Evolutionary conservation across 305 asterid species (phyloP).

Genomic region (Salvia sclarea): DNA sequence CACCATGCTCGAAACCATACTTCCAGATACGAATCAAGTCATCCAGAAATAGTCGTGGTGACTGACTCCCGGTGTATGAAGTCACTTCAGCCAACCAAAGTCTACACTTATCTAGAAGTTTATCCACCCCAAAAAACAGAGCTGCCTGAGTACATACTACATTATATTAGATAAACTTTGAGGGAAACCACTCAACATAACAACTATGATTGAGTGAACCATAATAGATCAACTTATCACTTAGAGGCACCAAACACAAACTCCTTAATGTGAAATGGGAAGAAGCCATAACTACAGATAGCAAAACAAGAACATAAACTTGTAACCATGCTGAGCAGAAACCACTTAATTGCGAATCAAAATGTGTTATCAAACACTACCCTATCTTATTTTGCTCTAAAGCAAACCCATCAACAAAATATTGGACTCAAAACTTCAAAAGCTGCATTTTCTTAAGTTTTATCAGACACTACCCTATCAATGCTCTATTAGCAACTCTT

Average conservation of each 20-base stretch:
- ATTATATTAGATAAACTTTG: conserved; percentile 28
- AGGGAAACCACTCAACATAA: conserved; percentile 22
- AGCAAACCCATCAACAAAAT: not conserved
- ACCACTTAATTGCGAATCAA: not conserved
- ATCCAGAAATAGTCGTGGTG: conserved; percentile 47
- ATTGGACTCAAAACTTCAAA: not conserved
- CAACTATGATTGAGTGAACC: conserved; percentile 9
- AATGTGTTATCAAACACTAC: not conserved
- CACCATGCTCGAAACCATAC: conserved; percentile 69
- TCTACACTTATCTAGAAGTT: conserved; percentile 59
- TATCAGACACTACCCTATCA: too few relatives aligned
- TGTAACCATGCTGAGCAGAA: not conserved
- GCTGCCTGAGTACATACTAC: conserved; percentile 58
- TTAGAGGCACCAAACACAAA: conserved; percentile 5
- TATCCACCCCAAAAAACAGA: conserved; percentile 84
- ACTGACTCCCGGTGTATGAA: conserved; percentile 39
- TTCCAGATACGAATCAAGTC: conserved; percentile 68
- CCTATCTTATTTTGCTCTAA: not conserved
- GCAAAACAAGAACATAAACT: not conserved
- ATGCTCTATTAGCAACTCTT: conserved; percentile 6
- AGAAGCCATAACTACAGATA: conserved; percentile 10
- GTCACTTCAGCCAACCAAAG: conserved; percentile 68
- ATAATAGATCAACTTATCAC: not conserved
- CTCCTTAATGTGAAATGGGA: not conserved
- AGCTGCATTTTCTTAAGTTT: too few relatives aligned